Percentiles rank a stretch among this genome's conserved stretches.
phyloP scores from a whole-genome alignment of 305 asterid species.

The Nicotiana rustica region DNA sequence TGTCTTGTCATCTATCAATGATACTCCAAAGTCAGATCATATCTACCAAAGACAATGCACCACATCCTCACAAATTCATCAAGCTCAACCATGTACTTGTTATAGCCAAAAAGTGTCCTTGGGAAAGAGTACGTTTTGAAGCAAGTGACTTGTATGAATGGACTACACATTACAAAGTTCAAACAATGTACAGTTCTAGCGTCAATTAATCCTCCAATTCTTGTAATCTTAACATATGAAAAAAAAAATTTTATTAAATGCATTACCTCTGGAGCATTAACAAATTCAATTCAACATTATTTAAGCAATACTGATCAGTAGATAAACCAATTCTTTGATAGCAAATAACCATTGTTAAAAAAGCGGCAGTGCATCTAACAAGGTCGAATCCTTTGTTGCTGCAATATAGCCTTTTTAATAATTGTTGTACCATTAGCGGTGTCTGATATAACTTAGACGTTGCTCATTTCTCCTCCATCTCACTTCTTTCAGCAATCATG shows the following conservation, averaged over 20 bases:
- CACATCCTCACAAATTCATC: not conserved
- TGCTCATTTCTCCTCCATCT: no score
- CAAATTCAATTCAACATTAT: not conserved
- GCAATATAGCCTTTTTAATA: no score
- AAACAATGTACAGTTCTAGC: slow-evolving; percentile 69
- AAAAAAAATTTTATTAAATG: not conserved
- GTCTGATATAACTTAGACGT: no score
- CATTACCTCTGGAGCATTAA: not conserved
- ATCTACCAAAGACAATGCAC: not conserved
- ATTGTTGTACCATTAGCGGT: no score
- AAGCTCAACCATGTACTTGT: no score
- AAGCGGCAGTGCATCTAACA: no score
- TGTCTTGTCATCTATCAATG: not conserved
- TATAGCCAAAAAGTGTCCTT: no score
- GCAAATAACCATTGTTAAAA: no score
- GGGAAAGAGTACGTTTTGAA: slow-evolving; percentile 52
- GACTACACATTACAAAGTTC: slow-evolving; percentile 60
- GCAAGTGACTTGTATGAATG: slow-evolving; percentile 54
- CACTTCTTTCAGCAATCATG: no score
- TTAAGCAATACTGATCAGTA: not conserved
- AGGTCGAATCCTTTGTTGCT: no score
- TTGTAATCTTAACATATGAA: slow-evolving; percentile 68
- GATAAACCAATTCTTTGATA: not conserved
- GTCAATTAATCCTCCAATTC: slow-evolving; percentile 64
- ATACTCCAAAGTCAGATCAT: slow-evolving; percentile 2